Conservation (phyloP, 2,329 filamentous ascomycete genomes). For the Fusarium sp. region DNA sequence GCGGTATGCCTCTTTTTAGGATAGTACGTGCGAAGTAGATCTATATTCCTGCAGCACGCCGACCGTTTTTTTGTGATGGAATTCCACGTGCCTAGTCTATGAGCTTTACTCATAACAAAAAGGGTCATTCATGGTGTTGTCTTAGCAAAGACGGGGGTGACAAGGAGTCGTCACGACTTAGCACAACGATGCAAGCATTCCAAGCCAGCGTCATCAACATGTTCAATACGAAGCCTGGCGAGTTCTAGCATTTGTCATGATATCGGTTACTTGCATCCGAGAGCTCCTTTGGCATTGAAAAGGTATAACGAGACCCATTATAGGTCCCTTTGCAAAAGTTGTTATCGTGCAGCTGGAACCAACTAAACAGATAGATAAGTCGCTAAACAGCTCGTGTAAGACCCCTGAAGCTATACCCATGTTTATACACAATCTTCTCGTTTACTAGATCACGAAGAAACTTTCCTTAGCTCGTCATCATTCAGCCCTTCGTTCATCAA, state of each 20-base stretch:
- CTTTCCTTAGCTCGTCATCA: neutral
- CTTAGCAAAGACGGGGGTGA: no score
- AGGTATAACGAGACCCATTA: neutral
- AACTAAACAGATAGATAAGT: neutral
- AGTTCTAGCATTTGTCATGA: neutral
- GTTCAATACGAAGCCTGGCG: neutral
- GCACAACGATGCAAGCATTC: neutral
- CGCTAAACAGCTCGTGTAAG: slow-evolving; percentile 11
- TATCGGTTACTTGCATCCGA: neutral
- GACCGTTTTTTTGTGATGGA: neutral
- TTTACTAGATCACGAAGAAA: slow-evolving; percentile 2
- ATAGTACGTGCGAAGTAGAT: slow-evolving; percentile 18
- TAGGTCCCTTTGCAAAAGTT: neutral
- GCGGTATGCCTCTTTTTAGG: neutral
- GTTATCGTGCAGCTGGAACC: neutral
- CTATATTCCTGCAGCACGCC: slow-evolving; percentile 4
- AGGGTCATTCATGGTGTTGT: no score
- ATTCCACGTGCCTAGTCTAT: no score
- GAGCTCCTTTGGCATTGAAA: neutral
- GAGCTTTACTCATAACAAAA: no score
- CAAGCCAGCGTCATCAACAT: neutral
- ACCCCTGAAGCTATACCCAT: slow-evolving; percentile 28
- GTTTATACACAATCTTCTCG: neutral
- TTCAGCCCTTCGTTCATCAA: neutral
- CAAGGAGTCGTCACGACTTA: neutral